Conservation (phyloP, 805 yeast genomes). For the Diddensiella santjacobensis region DNA sequence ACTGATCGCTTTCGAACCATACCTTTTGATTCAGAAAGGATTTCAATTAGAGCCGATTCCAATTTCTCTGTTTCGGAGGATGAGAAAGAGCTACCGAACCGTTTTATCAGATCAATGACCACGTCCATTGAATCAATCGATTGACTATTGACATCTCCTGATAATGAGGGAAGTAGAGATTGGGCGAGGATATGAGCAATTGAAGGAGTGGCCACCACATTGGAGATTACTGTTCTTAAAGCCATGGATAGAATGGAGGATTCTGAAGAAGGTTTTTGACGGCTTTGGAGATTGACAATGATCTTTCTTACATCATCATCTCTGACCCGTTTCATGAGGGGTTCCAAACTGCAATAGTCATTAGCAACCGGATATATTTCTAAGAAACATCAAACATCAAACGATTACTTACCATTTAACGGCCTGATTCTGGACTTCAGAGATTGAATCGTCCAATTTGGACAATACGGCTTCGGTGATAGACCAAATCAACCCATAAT, state of each 20-base stretch:
- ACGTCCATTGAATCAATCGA: slow-evolving; percentile 59
- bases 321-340: slow-evolving; percentile 9
- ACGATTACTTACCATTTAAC: slow-evolving; percentile 40
- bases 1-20: slow-evolving; percentile 51
- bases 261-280: slow-evolving; percentile 21
- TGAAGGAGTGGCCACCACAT: slow-evolving; percentile 23
- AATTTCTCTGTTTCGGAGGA: slow-evolving; percentile 34
- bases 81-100: slow-evolving; percentile 43
- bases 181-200: slow-evolving; percentile 26
- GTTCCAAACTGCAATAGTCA: slow-evolving; percentile 17
- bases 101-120: slow-evolving; percentile 50
- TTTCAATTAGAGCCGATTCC: slow-evolving; percentile 33
- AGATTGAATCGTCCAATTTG: slow-evolving; percentile 54
- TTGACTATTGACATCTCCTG: slow-evolving; percentile 17
- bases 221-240: slow-evolving; percentile 31
- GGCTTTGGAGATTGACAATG: slow-evolving; percentile 6
- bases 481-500: slow-evolving; percentile 22
- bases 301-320: slow-evolving; percentile 11
- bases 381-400: neutral
- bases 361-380: too few relatives aligned
- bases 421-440: slow-evolving; percentile 75
- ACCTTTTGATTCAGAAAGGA: slow-evolving; percentile 38
- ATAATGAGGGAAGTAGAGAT: slow-evolving; percentile 26
- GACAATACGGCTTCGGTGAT: slow-evolving; percentile 41
- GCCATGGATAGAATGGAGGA: slow-evolving; percentile 35